Percentiles rank a stretch among this genome's conserved stretches.
These are phyloP conservation scores for Eimeria sp. DNA, from an alignment of 169 alveolate genomes.

Conservation along the genomic window DNA sequence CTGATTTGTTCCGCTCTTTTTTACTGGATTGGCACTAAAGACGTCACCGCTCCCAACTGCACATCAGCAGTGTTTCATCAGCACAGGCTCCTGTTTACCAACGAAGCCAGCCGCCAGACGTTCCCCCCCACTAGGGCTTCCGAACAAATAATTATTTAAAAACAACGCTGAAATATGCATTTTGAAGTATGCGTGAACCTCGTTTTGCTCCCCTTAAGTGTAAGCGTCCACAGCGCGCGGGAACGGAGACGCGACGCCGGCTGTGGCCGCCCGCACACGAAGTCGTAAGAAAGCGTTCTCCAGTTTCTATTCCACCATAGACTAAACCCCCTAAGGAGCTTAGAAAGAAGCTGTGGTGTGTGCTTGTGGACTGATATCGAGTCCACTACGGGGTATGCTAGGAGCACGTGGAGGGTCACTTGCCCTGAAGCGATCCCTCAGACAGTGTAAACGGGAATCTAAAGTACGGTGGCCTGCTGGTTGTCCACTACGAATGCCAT, in stretches of 20 bases:
- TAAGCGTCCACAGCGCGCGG: neutral
- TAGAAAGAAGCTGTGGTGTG: neutral
- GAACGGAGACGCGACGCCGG: neutral
- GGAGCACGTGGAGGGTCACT: conserved; percentile 1
- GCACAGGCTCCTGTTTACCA: neutral
- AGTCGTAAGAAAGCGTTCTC: neutral
- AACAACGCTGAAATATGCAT: neutral
- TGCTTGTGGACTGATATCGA: neutral
- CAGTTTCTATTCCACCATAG: neutral
- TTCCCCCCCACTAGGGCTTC: neutral
- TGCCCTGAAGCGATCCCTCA: neutral
- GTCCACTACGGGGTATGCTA: neutral
- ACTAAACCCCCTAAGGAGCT: no score
- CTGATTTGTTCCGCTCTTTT: neutral
- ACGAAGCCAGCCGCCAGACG: neutral
- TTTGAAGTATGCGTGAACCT: neutral
- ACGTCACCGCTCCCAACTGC: neutral
- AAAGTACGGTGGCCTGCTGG: neutral
- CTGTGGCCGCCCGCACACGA: neutral
- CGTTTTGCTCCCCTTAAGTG: neutral
- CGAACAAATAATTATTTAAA: neutral
- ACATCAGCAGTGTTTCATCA: neutral
- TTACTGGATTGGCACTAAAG: neutral
- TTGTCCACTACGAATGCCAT: neutral
- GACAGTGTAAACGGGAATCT: neutral